Evolutionary conservation across 78 protist genomes (phyloP).

Genomic region (Dictyostelium citrinum): DNA sequence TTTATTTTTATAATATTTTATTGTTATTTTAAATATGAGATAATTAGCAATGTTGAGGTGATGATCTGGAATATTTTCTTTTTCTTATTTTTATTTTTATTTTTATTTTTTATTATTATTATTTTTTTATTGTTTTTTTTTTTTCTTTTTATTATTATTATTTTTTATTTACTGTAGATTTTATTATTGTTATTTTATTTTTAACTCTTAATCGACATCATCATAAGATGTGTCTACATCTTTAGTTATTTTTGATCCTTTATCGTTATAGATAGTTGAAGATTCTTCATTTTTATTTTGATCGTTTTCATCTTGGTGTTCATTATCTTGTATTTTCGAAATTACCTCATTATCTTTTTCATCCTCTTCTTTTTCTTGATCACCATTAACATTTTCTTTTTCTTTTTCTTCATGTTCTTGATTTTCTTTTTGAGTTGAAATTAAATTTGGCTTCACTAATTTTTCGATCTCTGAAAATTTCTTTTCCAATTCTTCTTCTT

Average conservation of each 20-base stretch:
- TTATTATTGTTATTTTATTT: not conserved
- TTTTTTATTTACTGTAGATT: not conserved
- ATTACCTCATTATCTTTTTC: not conserved
- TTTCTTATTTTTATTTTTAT: too few relatives aligned
- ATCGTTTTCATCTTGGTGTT: too few relatives aligned
- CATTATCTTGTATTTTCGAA: not conserved
- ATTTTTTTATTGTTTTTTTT: not conserved
- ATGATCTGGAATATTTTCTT: not conserved
- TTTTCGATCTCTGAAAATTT: not conserved
- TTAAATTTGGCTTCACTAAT: not conserved
- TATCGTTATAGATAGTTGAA: not conserved
- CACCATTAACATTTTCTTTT: not conserved
- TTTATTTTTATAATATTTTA: too few relatives aligned
- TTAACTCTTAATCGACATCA: not conserved
- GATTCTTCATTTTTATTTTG: not conserved
- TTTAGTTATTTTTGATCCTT: not conserved
- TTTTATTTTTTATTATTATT: not conserved
- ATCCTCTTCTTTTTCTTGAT: not conserved
- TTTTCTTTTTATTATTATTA: not conserved
- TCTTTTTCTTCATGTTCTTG: not conserved
- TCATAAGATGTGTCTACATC: not conserved
- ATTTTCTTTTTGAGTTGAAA: not conserved
- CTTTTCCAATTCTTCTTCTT: not conserved
- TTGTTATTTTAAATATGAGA: not conserved
- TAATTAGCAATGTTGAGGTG: not conserved